Evolutionary conservation across 129 eudicot genomes (phyloP).

Genomic region (Helichrysum umbraculigerum): DNA sequence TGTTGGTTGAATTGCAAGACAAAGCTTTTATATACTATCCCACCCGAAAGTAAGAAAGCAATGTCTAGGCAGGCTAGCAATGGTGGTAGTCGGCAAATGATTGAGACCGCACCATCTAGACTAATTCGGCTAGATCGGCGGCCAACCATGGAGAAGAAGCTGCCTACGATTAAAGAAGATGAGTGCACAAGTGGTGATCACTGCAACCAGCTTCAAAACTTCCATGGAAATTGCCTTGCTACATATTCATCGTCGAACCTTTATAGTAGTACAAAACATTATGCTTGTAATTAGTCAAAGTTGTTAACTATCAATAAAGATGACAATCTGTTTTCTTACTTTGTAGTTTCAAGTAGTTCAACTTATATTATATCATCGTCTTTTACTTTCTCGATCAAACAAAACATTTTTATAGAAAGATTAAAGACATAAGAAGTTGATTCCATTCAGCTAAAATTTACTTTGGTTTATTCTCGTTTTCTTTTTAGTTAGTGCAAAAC

Average conservation of each 20-base stretch:
- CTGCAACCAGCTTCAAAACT: constrained; percentile 33
- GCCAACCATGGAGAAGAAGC: constrained; percentile 38
- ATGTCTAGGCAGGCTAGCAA: constrained; percentile 38
- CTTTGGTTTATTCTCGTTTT: no score
- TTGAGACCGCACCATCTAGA: constrained; percentile 38
- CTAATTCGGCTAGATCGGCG: constrained; percentile 42
- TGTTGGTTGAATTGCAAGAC: no score
- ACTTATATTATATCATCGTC: no score
- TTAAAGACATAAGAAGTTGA: no score
- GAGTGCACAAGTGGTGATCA: constrained; percentile 26
- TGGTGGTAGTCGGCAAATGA: constrained; percentile 27
- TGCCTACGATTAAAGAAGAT: constrained; percentile 45
- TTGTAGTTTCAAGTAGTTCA: no score
- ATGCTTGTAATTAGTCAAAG: constrained; percentile 34
- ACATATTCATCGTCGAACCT: constrained; percentile 19
- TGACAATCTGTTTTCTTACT: no score
- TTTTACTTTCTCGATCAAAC: no score
- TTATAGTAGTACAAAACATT: constrained; percentile 17
- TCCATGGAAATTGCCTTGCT: constrained; percentile 31
- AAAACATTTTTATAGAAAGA: no score
- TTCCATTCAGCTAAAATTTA: no score
- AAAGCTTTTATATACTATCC: no score
- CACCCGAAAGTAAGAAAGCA: not conserved
- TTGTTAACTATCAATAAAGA: constrained; percentile 29
- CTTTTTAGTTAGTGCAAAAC: no score